These are phyloP conservation scores for Populus deltoides DNA, from an alignment of 345 rosid species.

Conservation along the genomic window DNA sequence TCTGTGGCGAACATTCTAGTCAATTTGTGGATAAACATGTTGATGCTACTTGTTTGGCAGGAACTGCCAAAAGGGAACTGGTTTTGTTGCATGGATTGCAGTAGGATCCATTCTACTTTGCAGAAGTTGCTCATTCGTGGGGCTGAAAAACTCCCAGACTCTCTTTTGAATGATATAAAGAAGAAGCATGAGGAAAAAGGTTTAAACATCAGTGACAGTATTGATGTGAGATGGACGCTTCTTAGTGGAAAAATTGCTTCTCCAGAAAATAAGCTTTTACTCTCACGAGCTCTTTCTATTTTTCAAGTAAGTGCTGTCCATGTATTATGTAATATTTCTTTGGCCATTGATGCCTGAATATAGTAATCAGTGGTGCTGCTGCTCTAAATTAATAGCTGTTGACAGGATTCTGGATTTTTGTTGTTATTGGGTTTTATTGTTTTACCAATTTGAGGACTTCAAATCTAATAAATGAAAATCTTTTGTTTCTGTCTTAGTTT, in stretches of 20 bases:
- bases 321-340: not conserved
- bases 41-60: constrained; percentile 42
- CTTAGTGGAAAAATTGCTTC: constrained; percentile 56
- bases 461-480: not conserved
- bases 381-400: not conserved
- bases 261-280: constrained; percentile 57
- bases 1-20: not conserved
- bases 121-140: constrained; percentile 47
- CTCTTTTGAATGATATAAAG: constrained; percentile 47
- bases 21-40: not conserved
- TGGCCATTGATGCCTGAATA: not conserved
- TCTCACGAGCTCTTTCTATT: constrained; percentile 61
- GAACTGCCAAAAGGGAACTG: constrained; percentile 85
- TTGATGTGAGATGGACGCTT: constrained; percentile 83
- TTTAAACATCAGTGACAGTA: constrained; percentile 28
- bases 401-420: not conserved
- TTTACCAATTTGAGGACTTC: not conserved
- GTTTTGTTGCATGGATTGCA: constrained; percentile 71
- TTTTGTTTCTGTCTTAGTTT: not conserved
- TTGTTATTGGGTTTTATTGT: not conserved
- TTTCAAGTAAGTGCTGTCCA: constrained; percentile 57
- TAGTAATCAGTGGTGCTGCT: not conserved
- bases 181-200: constrained; percentile 45
- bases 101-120: constrained; percentile 53
- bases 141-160: constrained; percentile 62